These are phyloP conservation scores for Barbarea vulgaris DNA, from an alignment of 345 rosid species.

Conservation along the genomic window DNA sequence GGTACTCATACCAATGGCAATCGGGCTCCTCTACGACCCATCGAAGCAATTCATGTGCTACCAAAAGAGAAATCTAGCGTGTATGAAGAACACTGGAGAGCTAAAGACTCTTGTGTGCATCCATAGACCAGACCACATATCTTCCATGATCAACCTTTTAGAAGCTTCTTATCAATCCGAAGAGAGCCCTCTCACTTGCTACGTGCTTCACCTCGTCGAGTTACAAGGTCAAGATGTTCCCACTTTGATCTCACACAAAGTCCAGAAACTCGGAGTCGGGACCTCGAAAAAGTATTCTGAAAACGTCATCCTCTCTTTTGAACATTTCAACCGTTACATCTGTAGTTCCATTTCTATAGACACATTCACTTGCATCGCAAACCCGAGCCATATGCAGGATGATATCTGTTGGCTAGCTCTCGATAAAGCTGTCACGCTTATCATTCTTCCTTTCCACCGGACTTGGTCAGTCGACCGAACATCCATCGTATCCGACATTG, in stretches of 20 bases:
- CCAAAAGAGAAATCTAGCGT: constrained; percentile 46
- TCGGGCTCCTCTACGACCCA: constrained; percentile 44
- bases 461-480: constrained; percentile 53
- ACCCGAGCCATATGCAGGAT: constrained; percentile 52
- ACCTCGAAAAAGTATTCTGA: constrained; percentile 31
- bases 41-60: constrained; percentile 54
- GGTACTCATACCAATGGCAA: constrained; percentile 25
- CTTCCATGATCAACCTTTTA: constrained; percentile 42
- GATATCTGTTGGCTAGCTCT: constrained; percentile 62
- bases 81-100: constrained; percentile 37
- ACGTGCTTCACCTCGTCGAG: constrained; percentile 61
- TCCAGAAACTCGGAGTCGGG: constrained; percentile 36
- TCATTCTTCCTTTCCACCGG: constrained; percentile 64
- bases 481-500: constrained; percentile 38
- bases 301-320: constrained; percentile 46
- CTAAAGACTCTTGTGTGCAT: constrained; percentile 56
- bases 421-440: constrained; percentile 47
- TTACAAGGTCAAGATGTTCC: constrained; percentile 55
- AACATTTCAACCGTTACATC: constrained; percentile 31
- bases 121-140: constrained; percentile 51
- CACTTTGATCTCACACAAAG: constrained; percentile 53
- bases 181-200: constrained; percentile 44
- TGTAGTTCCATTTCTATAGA: constrained; percentile 41
- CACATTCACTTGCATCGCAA: constrained; percentile 43
- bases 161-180: constrained; percentile 38